Conservation (phyloP, 495 filamentous ascomycete genomes). For the Penicillium flavigenum region DNA sequence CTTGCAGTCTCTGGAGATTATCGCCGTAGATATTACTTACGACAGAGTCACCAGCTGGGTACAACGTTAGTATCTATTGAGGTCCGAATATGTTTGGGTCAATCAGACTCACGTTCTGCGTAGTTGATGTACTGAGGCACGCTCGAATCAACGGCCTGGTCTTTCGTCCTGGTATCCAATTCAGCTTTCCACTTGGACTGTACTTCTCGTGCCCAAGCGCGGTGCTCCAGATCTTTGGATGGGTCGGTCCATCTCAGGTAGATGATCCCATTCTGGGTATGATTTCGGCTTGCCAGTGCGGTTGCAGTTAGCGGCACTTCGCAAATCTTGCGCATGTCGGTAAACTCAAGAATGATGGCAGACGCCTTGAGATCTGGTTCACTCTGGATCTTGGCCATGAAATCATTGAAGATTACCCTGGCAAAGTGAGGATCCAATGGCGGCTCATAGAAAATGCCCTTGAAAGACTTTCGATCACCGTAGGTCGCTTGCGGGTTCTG, state of each 20-base stretch:
- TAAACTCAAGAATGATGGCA: constrained; percentile 35
- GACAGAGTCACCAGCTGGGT: constrained; percentile 33
- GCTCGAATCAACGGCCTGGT: constrained; percentile 1
- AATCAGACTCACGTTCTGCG: constrained; percentile 39
- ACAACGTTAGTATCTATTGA: constrained; percentile 6
- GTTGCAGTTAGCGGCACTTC: constrained; percentile 26
- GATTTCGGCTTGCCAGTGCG: constrained; percentile 33
- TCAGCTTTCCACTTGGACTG: constrained; percentile 33
- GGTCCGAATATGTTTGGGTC: background rate
- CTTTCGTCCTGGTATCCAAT: constrained; percentile 17
- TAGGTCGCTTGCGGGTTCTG: constrained; percentile 42
- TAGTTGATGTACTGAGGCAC: constrained; percentile 47
- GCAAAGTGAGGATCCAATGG: constrained; percentile 38
- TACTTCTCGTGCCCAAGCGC: constrained; percentile 30
- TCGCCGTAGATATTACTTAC: constrained; percentile 43
- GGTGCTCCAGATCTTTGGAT: constrained; percentile 31
- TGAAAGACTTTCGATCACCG: constrained; percentile 46
- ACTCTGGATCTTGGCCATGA: constrained; percentile 32
- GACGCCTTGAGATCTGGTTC: constrained; percentile 26
- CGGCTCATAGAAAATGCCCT: constrained; percentile 50
- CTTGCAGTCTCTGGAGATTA: constrained; percentile 45
- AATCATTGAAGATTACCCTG: constrained; percentile 38
- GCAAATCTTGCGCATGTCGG: constrained; percentile 37
- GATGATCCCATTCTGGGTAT: constrained; percentile 38
- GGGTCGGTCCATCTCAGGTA: constrained; percentile 35